Conservation (phyloP, 2,329 filamentous ascomycete genomes). For the Mycosphaerella arachidis region DNA sequence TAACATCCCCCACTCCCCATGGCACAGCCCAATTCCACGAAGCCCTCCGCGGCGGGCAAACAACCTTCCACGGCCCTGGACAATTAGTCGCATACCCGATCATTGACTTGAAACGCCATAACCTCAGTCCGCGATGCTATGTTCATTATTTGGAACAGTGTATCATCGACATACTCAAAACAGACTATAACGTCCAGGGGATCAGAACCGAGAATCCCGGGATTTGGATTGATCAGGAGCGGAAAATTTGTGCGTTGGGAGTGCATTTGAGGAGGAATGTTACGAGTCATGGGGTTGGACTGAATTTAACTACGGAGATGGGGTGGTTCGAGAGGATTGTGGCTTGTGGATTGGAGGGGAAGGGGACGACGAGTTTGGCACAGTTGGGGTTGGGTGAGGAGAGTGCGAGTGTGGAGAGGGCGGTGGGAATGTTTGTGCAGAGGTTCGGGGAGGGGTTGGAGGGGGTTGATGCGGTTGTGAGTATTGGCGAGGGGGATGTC, state of each 20-base stretch:
- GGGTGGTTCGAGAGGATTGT: conserved; percentile 70
- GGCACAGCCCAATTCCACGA: conserved; percentile 59
- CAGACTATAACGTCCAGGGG: conserved; percentile 55
- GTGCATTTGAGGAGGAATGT: conserved; percentile 86
- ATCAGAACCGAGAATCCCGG: conserved; percentile 72
- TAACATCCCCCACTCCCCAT: conserved; percentile 31
- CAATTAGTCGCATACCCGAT: conserved; percentile 92
- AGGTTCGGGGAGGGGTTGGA: conserved; percentile 32
- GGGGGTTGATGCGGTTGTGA: conserved; percentile 24
- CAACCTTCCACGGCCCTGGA: conserved; percentile 91
- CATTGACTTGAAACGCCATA: conserved; percentile 68
- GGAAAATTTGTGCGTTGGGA: conserved; percentile 85
- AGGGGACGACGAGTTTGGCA: conserved; percentile 69
- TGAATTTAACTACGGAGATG: conserved; percentile 67
- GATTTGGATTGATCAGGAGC: conserved; percentile 60
- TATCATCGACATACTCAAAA: conserved; percentile 61
- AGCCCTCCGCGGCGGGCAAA: conserved; percentile 80
- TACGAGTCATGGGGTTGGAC: conserved; percentile 75
- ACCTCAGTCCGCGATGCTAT: conserved; percentile 68
- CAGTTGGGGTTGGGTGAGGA: conserved; percentile 44
- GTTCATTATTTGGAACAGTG: conserved; percentile 72
- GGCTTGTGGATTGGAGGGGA: conserved; percentile 81
- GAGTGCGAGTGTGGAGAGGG: conserved; percentile 34
- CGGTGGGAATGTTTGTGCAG: conserved; percentile 39
- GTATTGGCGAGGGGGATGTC: conserved; percentile 17